These are phyloP conservation scores for Coprinopsis strossmayeri DNA, from an alignment of 768 basidiomycete species.

Conservation along the genomic window DNA sequence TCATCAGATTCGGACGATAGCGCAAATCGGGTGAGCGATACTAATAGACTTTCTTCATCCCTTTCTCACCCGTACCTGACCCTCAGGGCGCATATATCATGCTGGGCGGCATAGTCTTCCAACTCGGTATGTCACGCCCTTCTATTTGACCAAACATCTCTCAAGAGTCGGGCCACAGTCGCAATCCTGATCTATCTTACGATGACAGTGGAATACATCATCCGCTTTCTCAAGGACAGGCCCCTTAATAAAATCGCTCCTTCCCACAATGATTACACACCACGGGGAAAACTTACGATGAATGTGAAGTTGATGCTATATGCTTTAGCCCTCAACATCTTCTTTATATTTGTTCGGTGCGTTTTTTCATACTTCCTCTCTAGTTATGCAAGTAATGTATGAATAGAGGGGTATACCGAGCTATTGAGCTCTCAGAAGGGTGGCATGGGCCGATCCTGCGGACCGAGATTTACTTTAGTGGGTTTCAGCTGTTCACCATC, in stretches of 20 bases:
- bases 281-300: conserved; percentile 37
- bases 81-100: conserved; percentile 30
- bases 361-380: conserved; percentile 29
- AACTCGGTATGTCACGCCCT: conserved; percentile 33
- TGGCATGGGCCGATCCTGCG: conserved; percentile 34
- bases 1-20: not conserved
- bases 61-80: too few relatives aligned
- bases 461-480: conserved; percentile 33
- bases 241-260: too few relatives aligned
- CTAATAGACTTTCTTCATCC: not conserved
- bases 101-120: conserved; percentile 46
- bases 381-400: conserved; percentile 39
- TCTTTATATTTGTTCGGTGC: conserved; percentile 21
- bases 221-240: too few relatives aligned
- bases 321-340: not conserved
- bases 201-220: too few relatives aligned
- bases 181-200: too few relatives aligned
- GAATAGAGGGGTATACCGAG: conserved; percentile 35
- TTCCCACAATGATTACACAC: too few relatives aligned
- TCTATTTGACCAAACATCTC: conserved; percentile 41
- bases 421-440: conserved; percentile 33
- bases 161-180: conserved; percentile 39
- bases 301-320: conserved; percentile 27
- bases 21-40: not conserved
- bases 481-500: conserved; percentile 2